Evolutionary conservation across 1,139 yeast genomes (phyloP).

Genomic region (Yamadazyma diddensiae): DNA sequence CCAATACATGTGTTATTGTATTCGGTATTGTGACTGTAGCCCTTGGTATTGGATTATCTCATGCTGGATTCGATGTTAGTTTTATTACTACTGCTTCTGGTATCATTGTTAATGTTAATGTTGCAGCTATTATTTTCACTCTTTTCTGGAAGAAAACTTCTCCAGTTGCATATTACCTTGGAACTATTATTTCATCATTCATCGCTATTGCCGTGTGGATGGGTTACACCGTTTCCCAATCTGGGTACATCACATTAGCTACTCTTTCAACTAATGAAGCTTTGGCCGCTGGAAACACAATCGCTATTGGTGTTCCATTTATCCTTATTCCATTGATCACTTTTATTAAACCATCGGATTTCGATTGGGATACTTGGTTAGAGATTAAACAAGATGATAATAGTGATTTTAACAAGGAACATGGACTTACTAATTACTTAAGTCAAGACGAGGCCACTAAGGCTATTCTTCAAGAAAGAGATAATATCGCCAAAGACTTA

Average conservation of each 20-base stretch:
- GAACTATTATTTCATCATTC: slow-evolving; percentile 46
- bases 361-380: slow-evolving; percentile 21
- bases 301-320: slow-evolving; percentile 26
- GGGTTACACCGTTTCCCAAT: slow-evolving; percentile 28
- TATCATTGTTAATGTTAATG: slow-evolving; percentile 34
- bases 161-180: slow-evolving; percentile 33
- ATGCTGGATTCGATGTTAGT: slow-evolving; percentile 30
- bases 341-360: slow-evolving; percentile 25
- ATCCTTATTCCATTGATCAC: slow-evolving; percentile 22
- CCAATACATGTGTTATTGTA: slow-evolving; percentile 24
- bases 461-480: slow-evolving; percentile 19
- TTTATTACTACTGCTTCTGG: slow-evolving; percentile 24
- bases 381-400: slow-evolving; percentile 29
- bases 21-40: slow-evolving; percentile 29
- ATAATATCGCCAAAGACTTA: slow-evolving; percentile 18
- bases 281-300: slow-evolving; percentile 32
- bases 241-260: slow-evolving; percentile 20
- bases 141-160: slow-evolving; percentile 51
- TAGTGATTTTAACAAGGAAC: slow-evolving; percentile 20
- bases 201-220: slow-evolving; percentile 49
- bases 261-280: slow-evolving; percentile 22
- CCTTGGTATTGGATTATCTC: slow-evolving; percentile 31
- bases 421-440: slow-evolving; percentile 11
- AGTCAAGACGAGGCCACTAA: slow-evolving; percentile 22
- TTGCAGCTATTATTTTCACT: slow-evolving; percentile 25